These are phyloP conservation scores for Cladosporium halotolerans DNA, from an alignment of 2,329 filamentous ascomycete genomes.

Conservation along the genomic window DNA sequence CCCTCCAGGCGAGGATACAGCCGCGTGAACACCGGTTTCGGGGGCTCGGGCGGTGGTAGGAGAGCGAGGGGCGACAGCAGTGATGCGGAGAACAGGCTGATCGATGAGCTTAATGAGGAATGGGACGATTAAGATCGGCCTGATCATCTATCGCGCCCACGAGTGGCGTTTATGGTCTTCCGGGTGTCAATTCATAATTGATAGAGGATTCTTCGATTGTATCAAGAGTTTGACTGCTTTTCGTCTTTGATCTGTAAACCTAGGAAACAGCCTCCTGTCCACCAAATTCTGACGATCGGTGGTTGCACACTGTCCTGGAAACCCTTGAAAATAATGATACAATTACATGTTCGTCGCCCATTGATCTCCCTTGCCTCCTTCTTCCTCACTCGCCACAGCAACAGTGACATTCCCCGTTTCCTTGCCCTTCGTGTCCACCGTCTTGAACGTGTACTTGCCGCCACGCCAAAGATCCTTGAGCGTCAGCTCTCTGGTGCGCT, in stretches of 20 bases:
- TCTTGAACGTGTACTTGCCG: constrained; percentile 66
- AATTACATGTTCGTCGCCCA: constrained; percentile 11
- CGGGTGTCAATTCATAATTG: no score
- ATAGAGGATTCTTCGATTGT: no score
- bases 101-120: constrained; percentile 93
- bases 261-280: no score
- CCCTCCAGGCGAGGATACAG: constrained; percentile 63
- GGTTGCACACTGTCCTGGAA: no score
- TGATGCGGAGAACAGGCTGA: constrained; percentile 87
- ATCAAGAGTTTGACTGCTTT: no score
- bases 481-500: constrained; percentile 87
- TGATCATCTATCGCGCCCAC: no score
- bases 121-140: constrained; percentile 65
- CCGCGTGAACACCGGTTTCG: constrained; percentile 41
- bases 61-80: constrained; percentile 39
- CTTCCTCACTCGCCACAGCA: constrained; percentile 31
- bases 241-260: no score
- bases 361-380: constrained; percentile 20
- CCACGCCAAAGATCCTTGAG: constrained; percentile 88
- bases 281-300: background rate
- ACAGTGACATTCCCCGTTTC: constrained; percentile 45
- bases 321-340: no score
- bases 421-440: constrained; percentile 42
- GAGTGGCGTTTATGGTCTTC: no score
- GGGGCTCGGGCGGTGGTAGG: constrained; percentile 21